phyloP scores from a whole-genome alignment of 1,284 basidiomycete species.

The Polyporus tsugae region DNA sequence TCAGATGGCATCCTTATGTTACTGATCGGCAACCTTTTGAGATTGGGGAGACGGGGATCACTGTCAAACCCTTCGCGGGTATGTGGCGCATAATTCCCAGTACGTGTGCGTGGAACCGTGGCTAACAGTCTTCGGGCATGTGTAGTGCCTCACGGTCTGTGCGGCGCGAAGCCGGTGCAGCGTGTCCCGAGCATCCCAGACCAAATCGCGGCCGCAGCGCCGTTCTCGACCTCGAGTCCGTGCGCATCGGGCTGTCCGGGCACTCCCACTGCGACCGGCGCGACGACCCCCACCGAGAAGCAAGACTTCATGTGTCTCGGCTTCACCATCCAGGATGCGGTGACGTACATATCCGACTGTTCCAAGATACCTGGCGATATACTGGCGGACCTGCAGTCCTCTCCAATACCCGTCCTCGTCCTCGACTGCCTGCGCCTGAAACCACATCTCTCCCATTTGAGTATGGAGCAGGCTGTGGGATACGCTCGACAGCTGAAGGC shows the following conservation, averaged over 20 bases:
- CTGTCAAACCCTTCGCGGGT: conserved; percentile 74
- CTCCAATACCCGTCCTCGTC: conserved; percentile 58
- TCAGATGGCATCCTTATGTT: conserved; percentile 79
- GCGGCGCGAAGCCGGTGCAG: conserved; percentile 13
- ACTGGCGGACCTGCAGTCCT: conserved; percentile 59
- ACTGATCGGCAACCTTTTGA: conserved; percentile 70
- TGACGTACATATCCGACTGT: conserved; percentile 81
- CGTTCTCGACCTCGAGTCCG: conserved; percentile 45
- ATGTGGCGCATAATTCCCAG: conserved; percentile 31
- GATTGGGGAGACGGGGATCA: conserved; percentile 67
- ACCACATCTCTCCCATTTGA: conserved; percentile 77
- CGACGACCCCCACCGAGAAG: conserved; percentile 28
- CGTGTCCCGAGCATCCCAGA: conserved; percentile 44
- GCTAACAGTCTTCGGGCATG: conserved; percentile 12
- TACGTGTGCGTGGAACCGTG: conserved; percentile 8
- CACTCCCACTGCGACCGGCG: conserved; percentile 30
- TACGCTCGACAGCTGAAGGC: conserved; percentile 64
- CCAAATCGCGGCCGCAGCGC: conserved; percentile 39
- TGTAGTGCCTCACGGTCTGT: conserved; percentile 15
- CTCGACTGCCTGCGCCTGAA: conserved; percentile 75
- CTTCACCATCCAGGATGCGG: conserved; percentile 71
- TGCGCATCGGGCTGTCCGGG: conserved; percentile 51
- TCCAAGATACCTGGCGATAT: conserved; percentile 76
- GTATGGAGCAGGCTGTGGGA: conserved; percentile 64
- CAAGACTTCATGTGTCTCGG: conserved; percentile 67